A percentile compares a stretch with the other conserved stretches of the same genome.
Conservation (phyloP, 805 yeast genomes). For the Sugiyamaella qingdaonensis region DNA sequence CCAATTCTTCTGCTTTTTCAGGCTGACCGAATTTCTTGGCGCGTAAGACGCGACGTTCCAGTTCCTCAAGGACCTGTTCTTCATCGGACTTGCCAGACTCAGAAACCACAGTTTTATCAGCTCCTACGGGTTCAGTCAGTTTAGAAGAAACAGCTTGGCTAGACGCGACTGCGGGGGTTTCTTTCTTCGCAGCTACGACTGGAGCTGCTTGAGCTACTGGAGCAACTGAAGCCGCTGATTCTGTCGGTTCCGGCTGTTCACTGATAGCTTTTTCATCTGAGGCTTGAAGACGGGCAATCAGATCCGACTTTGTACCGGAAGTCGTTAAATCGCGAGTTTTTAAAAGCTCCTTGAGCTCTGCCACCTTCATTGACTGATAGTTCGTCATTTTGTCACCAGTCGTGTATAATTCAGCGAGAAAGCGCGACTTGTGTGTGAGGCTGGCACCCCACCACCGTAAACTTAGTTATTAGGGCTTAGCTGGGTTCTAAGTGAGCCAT, state of each 20-base stretch:
- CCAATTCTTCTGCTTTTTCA: constrained; percentile 46
- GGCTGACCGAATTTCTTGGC: constrained; percentile 70
- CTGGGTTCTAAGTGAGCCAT: neutral
- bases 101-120: constrained; percentile 21
- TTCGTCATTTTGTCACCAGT: constrained; percentile 19
- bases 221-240: constrained; percentile 2
- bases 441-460: neutral
- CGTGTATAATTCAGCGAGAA: neutral
- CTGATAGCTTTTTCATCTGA: neutral
- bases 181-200: neutral
- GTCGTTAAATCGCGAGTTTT: constrained; percentile 61
- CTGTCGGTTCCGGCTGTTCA: constrained; percentile 2
- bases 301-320: constrained; percentile 79
- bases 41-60: constrained; percentile 64
- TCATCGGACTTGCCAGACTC: constrained; percentile 20
- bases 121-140: constrained; percentile 4
- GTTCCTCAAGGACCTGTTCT: constrained; percentile 58
- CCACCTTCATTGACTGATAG: constrained; percentile 42
- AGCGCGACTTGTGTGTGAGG: neutral
- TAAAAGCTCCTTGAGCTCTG: constrained; percentile 76
- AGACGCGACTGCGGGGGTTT: constrained; percentile 1
- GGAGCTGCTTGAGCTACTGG: constrained; percentile 3
- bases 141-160: constrained; percentile 5
- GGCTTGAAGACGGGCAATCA: constrained; percentile 53
- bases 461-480: neutral